phyloP scores from a whole-genome alignment of 495 filamentous ascomycete species.

The Bombardia bombarda region DNA sequence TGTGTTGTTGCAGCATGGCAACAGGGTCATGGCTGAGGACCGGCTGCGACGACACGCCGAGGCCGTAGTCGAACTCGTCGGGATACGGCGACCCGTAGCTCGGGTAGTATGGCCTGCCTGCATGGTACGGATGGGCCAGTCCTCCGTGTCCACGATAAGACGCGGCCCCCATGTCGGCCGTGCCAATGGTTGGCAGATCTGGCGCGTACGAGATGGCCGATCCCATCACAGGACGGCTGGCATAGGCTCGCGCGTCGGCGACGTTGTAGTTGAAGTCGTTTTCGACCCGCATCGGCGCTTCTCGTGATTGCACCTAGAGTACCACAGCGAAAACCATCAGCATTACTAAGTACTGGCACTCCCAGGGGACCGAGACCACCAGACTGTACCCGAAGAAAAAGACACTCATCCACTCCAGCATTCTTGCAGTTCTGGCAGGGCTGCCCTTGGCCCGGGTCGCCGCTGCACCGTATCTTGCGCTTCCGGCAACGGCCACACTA shows the following conservation, averaged over 20 bases:
- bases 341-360: not conserved
- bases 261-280: slow-evolving; percentile 32
- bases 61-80: slow-evolving; percentile 34
- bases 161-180: slow-evolving; percentile 21
- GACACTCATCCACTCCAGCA: slow-evolving; percentile 61
- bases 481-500: slow-evolving; percentile 89
- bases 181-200: slow-evolving; percentile 14
- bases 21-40: slow-evolving; percentile 23
- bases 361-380: slow-evolving; percentile 4
- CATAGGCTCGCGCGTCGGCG: slow-evolving; percentile 29
- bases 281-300: slow-evolving; percentile 34
- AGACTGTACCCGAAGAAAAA: slow-evolving; percentile 63
- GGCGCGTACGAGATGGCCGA: slow-evolving; percentile 18
- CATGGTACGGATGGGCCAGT: slow-evolving; percentile 17
- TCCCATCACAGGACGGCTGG: slow-evolving; percentile 23
- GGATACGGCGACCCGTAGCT: slow-evolving; percentile 24
- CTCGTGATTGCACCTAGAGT: slow-evolving; percentile 43
- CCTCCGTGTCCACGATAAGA: slow-evolving; percentile 17
- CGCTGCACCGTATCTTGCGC: slow-evolving; percentile 94
- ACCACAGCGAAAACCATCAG: slow-evolving; percentile 4
- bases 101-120: slow-evolving; percentile 26
- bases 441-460: slow-evolving; percentile 64
- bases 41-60: slow-evolving; percentile 23
- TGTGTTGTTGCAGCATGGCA: slow-evolving; percentile 20
- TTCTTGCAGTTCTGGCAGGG: slow-evolving; percentile 79